Percentiles rank a stretch among this genome's conserved stretches.
These are phyloP conservation scores for Trichoderma oligosporum DNA, from an alignment of 2,329 filamentous ascomycete species.

Conservation along the genomic window DNA sequence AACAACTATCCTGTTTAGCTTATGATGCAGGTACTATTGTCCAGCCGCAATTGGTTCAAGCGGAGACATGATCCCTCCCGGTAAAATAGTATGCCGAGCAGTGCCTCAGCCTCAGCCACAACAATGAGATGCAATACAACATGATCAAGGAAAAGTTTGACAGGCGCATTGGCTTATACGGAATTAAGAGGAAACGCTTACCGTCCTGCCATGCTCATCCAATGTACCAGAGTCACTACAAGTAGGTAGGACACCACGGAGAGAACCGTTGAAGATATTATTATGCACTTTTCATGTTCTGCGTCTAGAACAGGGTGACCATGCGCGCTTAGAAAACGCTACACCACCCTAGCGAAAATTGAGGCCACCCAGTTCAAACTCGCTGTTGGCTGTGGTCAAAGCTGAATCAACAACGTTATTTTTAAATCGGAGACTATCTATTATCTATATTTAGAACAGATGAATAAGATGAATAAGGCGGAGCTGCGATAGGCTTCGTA, in stretches of 20 bases:
- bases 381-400: neutral
- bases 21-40: conserved; percentile 4
- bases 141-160: neutral
- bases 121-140: neutral
- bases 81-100: neutral
- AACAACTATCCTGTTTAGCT: conserved; percentile 5
- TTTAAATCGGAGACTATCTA: neutral
- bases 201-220: too few species aligned
- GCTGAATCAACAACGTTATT: conserved; percentile 7
- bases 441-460: conserved; percentile 9
- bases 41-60: conserved; percentile 2
- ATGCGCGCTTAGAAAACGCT: too few species aligned
- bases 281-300: too few species aligned
- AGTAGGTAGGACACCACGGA: too few species aligned
- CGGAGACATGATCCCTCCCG: neutral
- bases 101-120: neutral
- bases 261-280: too few species aligned
- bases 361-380: neutral
- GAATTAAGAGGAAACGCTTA: too few species aligned
- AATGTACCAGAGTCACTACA: too few species aligned
- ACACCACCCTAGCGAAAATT: neutral
- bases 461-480: conserved; percentile 8
- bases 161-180: neutral
- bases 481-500: neutral
- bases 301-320: too few species aligned